Base-by-base conservation (phyloP, 1,139 yeast genomes). In the Starmera stellimalicola region DNA sequence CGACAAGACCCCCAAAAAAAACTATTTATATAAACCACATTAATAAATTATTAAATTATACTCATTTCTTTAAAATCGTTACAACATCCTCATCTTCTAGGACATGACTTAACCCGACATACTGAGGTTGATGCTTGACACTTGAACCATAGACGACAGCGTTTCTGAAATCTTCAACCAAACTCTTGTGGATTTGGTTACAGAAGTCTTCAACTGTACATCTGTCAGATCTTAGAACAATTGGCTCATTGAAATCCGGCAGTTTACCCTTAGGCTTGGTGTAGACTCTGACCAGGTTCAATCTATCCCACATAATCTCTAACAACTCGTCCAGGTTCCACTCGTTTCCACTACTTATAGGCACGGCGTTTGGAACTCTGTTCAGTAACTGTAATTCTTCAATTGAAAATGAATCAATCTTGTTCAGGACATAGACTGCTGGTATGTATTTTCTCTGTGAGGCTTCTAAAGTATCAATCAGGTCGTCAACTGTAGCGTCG, bases 121-220 rank as follows among this genome's bases (percentile, higher is more conserved):
- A 74, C 62, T 91, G 98, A n/a, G 97, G 97, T 60, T 88, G 96
- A 58, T 91, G 98, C 64, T 91, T 91, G 34, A 88, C 97, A 51
- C 94, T 80, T 15, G 84, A 71, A 28, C 97, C 97, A 53, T 68
- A 88, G 1, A 91, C 97, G 44, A 85, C 70, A 2, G 97, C 97
- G 50, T 76, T 81, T 60, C 84, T 81, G 60, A 93, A 93, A 51
- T 93, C 95, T 34, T 82, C 94, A 25, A 88, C 94, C 57, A 91
- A 68, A 30, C 91, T 77, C 62, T 88, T 91, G 66, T 91, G 99
- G 48, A 91, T 93, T 44, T 91, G 83, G 59, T 87, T 85, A 74
- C 98, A 93, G 37, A 91, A 91, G 58, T 91, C 97, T 57, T 83
- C 95, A 32, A 91, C 94, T 0, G 95, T 63, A 55, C 91, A 77